Base-by-base conservation (phyloP, 2,329 filamentous ascomycete species). In the Emergomyces orientalis region DNA sequence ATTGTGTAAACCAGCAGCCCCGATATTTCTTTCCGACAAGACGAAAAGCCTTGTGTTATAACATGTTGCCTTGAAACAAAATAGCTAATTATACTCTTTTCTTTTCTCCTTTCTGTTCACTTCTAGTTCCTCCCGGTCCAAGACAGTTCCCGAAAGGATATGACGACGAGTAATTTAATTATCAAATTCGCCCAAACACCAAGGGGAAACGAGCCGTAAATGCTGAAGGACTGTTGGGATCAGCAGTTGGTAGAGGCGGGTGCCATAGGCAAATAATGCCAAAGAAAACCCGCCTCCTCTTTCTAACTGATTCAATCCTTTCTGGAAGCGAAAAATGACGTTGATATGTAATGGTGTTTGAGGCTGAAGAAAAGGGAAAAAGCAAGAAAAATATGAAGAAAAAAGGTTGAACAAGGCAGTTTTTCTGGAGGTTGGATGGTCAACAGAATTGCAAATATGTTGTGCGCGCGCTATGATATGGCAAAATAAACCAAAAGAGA, bases 141-240 rank as follows among this genome's bases (percentile, higher is more conserved):
- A 76, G 79, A 54, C 72, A 74, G 62, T 77, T 76, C 61, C 78
- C 78, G 2, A 65, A 79, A 68, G 79, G 79, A 58, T 81, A 75
- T 68, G 79, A 80, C 67, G 79, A 81, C 69, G 70, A 75, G 63
- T 73, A 73, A 71, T 22, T 41, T 9, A 41, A 8, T 56, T 25
- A 39, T 41, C 34, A n/a, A 41, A 9, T 17, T 54, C 19, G 30
- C 51, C 14, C 30, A 34, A 34, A n/a, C 51, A 32, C 27, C 51
- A 54, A n/a, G 14, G 17, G 55, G n/a, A 9, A 19, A n/a, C 2
- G 17, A 13, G 17, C 6, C 6, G 41, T 45, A 3, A 45, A 8
- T 45, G 19, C 17, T 1, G 30, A 9, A 13, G 7, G 37, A 2
- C 32, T 19, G 52, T 17, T 19, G 17, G 27, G 37, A 22, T 13